Percentiles rank a stretch among this genome's conserved stretches.
Evolutionary conservation across 2,329 filamentous ascomycete genomes (phyloP).

Genomic region (Xylariaceae sp.): DNA sequence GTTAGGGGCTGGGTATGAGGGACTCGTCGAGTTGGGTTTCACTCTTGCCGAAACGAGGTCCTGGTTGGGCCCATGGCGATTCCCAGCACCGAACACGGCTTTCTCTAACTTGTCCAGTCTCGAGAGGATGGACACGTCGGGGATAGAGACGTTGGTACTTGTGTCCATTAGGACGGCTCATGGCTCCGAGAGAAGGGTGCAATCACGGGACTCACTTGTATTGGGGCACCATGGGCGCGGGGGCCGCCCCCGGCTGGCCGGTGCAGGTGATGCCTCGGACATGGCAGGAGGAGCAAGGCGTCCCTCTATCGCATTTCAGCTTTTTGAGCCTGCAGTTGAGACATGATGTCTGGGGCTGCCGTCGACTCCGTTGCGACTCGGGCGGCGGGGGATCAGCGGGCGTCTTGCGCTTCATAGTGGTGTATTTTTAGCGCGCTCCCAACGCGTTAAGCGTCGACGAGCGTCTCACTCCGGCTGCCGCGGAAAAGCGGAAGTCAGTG

Average conservation of each 20-base stretch:
- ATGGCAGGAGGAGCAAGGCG: constrained; percentile 30
- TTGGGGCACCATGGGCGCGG: background rate
- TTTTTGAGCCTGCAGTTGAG: constrained; percentile 33
- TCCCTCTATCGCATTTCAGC: constrained; percentile 32
- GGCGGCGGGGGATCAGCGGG: background rate
- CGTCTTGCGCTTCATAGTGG: background rate
- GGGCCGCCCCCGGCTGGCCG: constrained; percentile 4
- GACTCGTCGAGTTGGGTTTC: background rate
- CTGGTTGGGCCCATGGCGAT: background rate
- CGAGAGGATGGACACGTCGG: constrained; percentile 16
- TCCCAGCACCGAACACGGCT: constrained; percentile 25
- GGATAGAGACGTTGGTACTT: too few relatives aligned
- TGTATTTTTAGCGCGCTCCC: too few relatives aligned
- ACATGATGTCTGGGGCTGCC: constrained; percentile 33
- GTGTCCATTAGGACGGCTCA: background rate
- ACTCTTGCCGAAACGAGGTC: background rate
- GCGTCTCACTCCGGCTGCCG: too few relatives aligned
- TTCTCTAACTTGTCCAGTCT: constrained; percentile 28
- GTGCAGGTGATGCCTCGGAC: constrained; percentile 27
- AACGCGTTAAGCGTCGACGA: too few relatives aligned
- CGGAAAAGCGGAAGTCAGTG: too few relatives aligned
- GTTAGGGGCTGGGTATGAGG: background rate
- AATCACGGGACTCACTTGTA: constrained; percentile 5
- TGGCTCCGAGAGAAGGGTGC: background rate
- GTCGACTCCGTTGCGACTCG: constrained; percentile 9